Percentiles rank a stretch among this genome's conserved stretches.
These are phyloP conservation scores for Leavenworthia alabamica DNA, from an alignment of 345 rosid species.

Conservation along the genomic window DNA sequence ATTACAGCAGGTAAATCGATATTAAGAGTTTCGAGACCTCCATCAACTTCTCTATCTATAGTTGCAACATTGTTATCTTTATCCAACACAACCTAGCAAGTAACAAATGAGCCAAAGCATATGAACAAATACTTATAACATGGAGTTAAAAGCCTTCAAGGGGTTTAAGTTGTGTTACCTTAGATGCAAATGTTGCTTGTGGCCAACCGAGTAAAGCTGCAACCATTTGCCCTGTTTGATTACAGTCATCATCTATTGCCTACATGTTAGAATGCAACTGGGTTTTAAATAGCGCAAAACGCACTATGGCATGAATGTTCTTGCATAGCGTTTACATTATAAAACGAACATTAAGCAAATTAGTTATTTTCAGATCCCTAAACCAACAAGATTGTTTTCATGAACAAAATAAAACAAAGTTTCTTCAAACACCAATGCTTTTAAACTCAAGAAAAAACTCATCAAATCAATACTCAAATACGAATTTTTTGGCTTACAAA, in stretches of 20 bases:
- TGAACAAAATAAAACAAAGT: not conserved
- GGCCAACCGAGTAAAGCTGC: constrained; percentile 95
- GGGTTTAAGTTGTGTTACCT: constrained; percentile 42
- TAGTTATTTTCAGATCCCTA: not conserved
- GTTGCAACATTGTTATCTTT: constrained; percentile 61
- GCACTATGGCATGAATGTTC: too few relatives aligned
- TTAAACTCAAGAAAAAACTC: too few relatives aligned
- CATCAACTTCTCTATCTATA: constrained; percentile 93
- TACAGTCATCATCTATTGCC: constrained; percentile 99
- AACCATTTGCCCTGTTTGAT: constrained; percentile 97
- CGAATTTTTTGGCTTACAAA: not conserved
- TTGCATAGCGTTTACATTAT: too few relatives aligned
- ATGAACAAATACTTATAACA: not conserved
- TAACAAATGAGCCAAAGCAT: not conserved
- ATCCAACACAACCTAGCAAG: constrained; percentile 75
- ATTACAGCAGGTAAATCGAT: constrained; percentile 82
- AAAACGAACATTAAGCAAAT: not conserved
- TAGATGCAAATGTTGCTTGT: constrained; percentile 92
- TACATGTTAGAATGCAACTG: too few relatives aligned
- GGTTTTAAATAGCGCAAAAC: too few relatives aligned
- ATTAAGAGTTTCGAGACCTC: constrained; percentile 78
- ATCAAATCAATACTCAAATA: too few relatives aligned
- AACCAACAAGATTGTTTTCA: not conserved
- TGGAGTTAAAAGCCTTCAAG: not conserved
- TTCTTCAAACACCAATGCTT: too few relatives aligned